phyloP scores from a whole-genome alignment of 306 rosid species.

The Vigna unguiculata region DNA sequence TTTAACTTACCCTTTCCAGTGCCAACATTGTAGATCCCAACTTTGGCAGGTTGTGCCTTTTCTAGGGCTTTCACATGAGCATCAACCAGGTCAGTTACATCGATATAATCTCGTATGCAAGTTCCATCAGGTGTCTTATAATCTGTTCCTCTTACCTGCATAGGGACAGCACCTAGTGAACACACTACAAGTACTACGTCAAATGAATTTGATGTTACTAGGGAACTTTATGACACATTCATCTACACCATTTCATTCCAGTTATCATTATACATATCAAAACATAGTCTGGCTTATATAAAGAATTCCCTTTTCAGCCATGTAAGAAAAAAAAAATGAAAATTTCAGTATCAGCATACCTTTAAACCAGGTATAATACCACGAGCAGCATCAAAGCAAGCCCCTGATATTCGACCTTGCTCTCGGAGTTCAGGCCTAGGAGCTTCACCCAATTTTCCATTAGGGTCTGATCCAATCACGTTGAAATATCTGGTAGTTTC shows the following conservation, averaged over 20 bases:
- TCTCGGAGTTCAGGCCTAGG: conserved; percentile 97
- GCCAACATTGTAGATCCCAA: conserved; percentile 94
- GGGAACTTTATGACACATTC: not conserved
- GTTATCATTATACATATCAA: not conserved
- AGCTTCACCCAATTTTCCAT: conserved; percentile 97
- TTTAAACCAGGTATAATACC: conserved; percentile 80
- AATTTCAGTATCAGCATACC: conserved; percentile 55
- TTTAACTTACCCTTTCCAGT: conserved; percentile 80
- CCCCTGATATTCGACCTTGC: conserved; percentile 98
- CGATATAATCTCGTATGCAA: conserved; percentile 85
- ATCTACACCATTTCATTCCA: not conserved
- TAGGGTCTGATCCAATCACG: conserved; percentile 98
- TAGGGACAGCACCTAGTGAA: conserved; percentile 20
- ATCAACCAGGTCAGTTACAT: conserved; percentile 92
- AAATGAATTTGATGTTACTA: not conserved
- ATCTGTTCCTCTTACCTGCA: conserved; percentile 90
- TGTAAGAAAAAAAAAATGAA: conserved; percentile 6
- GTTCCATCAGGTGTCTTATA: conserved; percentile 88
- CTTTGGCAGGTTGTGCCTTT: conserved; percentile 69
- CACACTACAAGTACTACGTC: conserved; percentile 17
- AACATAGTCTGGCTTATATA: not conserved
- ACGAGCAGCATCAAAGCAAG: conserved; percentile 98
- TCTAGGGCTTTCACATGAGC: conserved; percentile 96
- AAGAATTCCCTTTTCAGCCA: conserved; percentile 12
- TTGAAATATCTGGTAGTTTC: conserved; percentile 76